Evolutionary conservation across 352 stramenopile species (phyloP).

Genomic region (Globisporangium heterothallicum): DNA sequence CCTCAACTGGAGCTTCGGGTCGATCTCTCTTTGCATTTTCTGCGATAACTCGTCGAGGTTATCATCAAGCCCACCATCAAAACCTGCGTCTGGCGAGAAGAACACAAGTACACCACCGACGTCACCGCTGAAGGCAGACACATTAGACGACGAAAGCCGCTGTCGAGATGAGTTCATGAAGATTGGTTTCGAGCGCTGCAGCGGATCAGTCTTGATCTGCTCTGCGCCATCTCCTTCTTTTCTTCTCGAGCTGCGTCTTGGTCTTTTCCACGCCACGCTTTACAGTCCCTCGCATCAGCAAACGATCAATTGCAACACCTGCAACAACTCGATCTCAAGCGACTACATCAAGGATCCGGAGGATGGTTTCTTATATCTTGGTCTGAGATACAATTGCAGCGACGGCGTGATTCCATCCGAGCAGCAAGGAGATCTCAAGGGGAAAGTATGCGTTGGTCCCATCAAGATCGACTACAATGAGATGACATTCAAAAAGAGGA

Average conservation of each 20-base stretch:
- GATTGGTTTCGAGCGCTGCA: conserved; percentile 38
- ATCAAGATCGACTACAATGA: conserved; percentile 66
- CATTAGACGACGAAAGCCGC: background rate
- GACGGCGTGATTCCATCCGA: background rate
- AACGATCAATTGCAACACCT: conserved; percentile 3
- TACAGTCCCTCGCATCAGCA: conserved; percentile 16
- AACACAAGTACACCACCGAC: background rate
- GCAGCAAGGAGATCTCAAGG: conserved; percentile 45
- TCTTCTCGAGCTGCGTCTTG: conserved; percentile 52
- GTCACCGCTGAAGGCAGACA: background rate
- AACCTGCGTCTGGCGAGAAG: background rate
- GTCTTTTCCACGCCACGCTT: conserved; percentile 38
- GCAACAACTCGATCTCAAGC: conserved; percentile 47
- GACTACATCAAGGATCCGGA: conserved; percentile 59
- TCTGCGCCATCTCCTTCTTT: conserved; percentile 25
- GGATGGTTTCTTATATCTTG: conserved; percentile 71
- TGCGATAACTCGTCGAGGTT: conserved; percentile 16
- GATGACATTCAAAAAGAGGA: conserved; percentile 28
- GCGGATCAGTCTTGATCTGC: conserved; percentile 37
- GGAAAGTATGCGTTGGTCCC: conserved; percentile 46
- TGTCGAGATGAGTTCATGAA: conserved; percentile 25
- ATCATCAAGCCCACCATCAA: background rate
- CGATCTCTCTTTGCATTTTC: conserved; percentile 34
- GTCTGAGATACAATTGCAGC: conserved; percentile 53
- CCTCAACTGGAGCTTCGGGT: conserved; percentile 56